phyloP scores from a whole-genome alignment of 352 stramenopile species.

The Globisporangium camurandrum region DNA sequence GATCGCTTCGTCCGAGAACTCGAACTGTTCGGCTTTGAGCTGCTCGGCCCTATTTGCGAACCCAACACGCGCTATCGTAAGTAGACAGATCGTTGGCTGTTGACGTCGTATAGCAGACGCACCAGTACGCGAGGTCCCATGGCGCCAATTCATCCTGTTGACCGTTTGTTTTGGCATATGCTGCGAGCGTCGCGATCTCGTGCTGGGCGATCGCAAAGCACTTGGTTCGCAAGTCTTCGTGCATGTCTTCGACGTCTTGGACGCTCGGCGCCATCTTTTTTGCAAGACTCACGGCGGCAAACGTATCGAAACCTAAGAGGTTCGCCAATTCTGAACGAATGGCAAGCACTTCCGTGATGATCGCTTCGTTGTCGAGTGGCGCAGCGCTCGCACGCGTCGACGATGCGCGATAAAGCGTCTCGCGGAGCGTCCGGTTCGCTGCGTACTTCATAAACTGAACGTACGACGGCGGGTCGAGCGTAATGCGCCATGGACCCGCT shows the following conservation, averaged over 20 bases:
- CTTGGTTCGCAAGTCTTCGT: conserved; percentile 90
- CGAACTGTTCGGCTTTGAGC: conserved; percentile 92
- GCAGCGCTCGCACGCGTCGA: conserved; percentile 86
- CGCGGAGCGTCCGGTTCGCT: conserved; percentile 84
- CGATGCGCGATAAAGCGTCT: conserved; percentile 91
- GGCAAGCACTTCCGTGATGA: conserved; percentile 92
- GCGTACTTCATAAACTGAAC: conserved; percentile 95
- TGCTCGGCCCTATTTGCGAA: conserved; percentile 72
- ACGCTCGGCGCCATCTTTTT: conserved; percentile 96
- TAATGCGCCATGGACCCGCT: conserved; percentile 92
- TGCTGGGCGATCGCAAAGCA: conserved; percentile 85
- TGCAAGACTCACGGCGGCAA: conserved; percentile 89
- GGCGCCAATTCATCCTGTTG: conserved; percentile 73
- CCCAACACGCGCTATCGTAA: neutral
- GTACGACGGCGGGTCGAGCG: conserved; percentile 93
- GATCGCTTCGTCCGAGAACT: conserved; percentile 95
- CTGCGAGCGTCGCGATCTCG: conserved; percentile 88
- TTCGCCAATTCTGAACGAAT: conserved; percentile 88
- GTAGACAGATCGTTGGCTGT: neutral
- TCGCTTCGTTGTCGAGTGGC: conserved; percentile 88
- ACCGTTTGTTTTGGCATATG: conserved; percentile 78
- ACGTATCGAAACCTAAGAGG: conserved; percentile 92
- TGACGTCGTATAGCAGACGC: too few relatives aligned
- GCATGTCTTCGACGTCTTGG: conserved; percentile 88
- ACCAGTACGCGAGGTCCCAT: conserved; percentile 95